Evolutionary conservation across 1,284 basidiomycete genomes (phyloP), one percentile per base, ranked within the genome.

Genomic region (Ceraceosorus guamensis): DNA sequence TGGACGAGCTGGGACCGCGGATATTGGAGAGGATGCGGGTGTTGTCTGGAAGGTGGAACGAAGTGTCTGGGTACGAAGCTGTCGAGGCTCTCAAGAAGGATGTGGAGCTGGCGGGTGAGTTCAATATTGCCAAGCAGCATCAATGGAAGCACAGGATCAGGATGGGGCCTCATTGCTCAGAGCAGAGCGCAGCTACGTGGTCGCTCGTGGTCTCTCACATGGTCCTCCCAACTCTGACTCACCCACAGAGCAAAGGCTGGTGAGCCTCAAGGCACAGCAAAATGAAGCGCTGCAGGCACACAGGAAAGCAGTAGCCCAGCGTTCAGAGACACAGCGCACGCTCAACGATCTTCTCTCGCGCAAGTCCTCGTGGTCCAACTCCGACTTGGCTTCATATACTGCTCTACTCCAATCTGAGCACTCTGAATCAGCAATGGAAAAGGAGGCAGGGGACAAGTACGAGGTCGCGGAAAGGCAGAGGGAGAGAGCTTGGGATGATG

Each of bases 321-420:
- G 73, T 4, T 59, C 59, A 1, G 41, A 56, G 1, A 55, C 59
- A 14, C 73, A 76, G 57, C 62, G 66, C n/a, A 55, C 62, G 18
- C 63, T 65, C 16, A 74, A 70, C 51, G 71, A 75, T 14, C 57
- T 76, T 0, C 62, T 76, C 0, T 63, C 66, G 2, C 68, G 73
- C 37, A 71, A 71, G 32, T 39, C 51, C 8, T 52, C 57, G 0
- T 76, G 73, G 73, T 56, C 61, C 18, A 71, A 73, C 7, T 8
- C 53, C 0, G 73, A 76, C 43, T 53, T 76, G 7, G 48, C 54
- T 2, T 56, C 60, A 4, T 76, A 74, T 48, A 76, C 71, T 30
- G 53, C 59, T 44, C 59, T 76, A 34, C 50, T 76, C 35, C 61
- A 67, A 13, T 60, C 60, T 30, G 73, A 76, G 41, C 73, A 76